Base-by-base conservation (phyloP, 2,329 filamentous ascomycete species). In the Sporothrix mexicana region DNA sequence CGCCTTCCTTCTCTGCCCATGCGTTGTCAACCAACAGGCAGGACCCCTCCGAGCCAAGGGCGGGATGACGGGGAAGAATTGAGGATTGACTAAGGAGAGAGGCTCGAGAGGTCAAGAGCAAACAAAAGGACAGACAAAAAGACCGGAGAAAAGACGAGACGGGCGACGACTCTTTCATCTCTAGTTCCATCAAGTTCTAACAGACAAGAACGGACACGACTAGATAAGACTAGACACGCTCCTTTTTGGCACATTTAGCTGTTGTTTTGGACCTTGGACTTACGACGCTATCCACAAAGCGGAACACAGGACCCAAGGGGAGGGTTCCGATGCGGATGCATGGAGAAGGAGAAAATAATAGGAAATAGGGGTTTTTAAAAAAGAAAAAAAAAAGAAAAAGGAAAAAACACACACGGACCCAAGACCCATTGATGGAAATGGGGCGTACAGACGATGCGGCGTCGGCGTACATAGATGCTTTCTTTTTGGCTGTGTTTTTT, bases 131-230 rank as follows among this genome's bases (percentile, higher is more conserved):
- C 51, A 20, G 17, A 36, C 17, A 23, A 57, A 30, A 59, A 6
- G 23, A 25, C 13, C 25, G 53, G 23, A n/a, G 3, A 12, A 25
- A 41, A 36, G 23, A 36, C 25, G 10, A 59, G 10, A 17, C 12
- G 3, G 55, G 25, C 55, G 25, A 59, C 30, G 17, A 20, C 15
- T 41, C 17, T 23, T 17, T 20, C 23, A 17, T 55, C 13, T 25
- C n/a, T 64, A 64, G 59, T 45, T 45, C 59, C 59, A 64, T 25
- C n/a, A 45, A 64, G 59, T 45, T 45, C 59, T 36, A 64, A 64
- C 59, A 64, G 59, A 64, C 59, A 64, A 4, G 25, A n/a, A 51
- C 47, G n/a, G 15, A 51, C 47, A 51, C 47, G 30, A 36, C 30
- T 36, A 7, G 30, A 36, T 7, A 36, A 4, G 30, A 36, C 20